These are phyloP conservation scores for Zasmidium cellare DNA, from an alignment of 2,329 filamentous ascomycete genomes.

Conservation along the genomic window DNA sequence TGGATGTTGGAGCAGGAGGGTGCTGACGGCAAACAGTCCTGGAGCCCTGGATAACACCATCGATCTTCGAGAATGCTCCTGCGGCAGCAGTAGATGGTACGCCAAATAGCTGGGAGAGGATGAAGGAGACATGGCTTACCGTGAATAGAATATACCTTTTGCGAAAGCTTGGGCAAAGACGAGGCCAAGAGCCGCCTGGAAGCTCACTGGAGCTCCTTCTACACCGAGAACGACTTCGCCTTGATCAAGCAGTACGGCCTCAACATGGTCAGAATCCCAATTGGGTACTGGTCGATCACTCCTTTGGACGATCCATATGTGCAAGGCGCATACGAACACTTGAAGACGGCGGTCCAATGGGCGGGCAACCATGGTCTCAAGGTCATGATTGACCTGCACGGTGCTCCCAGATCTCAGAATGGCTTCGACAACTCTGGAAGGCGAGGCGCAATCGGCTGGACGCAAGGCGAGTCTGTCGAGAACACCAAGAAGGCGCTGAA, in stretches of 20 bases:
- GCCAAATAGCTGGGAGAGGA: neutral
- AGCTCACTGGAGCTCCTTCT: conserved; percentile 39
- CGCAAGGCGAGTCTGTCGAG: conserved; percentile 43
- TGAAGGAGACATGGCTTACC: neutral
- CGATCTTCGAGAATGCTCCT: conserved; percentile 54
- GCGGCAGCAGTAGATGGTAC: conserved; percentile 54
- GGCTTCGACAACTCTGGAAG: conserved; percentile 67
- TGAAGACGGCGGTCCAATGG: conserved; percentile 52
- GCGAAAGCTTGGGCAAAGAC: conserved; percentile 48
- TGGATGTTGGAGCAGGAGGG: neutral
- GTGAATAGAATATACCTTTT: conserved; percentile 31
- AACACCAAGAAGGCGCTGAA: conserved; percentile 46
- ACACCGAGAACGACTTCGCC: conserved; percentile 45
- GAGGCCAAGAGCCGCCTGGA: conserved; percentile 44
- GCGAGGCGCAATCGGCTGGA: conserved; percentile 48
- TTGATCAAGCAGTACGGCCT: conserved; percentile 39
- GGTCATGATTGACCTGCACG: conserved; percentile 68
- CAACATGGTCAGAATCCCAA: conserved; percentile 50
- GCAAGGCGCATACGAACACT: conserved; percentile 48
- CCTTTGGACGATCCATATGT: conserved; percentile 54
- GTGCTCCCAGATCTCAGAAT: conserved; percentile 64
- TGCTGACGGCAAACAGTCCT: conserved; percentile 42
- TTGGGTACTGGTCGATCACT: conserved; percentile 58
- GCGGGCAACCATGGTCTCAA: conserved; percentile 59
- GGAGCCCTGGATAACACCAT: conserved; percentile 65